Evolutionary conservation across 352 stramenopile genomes (phyloP).

Genomic region (Globisporangium cystogenes): DNA sequence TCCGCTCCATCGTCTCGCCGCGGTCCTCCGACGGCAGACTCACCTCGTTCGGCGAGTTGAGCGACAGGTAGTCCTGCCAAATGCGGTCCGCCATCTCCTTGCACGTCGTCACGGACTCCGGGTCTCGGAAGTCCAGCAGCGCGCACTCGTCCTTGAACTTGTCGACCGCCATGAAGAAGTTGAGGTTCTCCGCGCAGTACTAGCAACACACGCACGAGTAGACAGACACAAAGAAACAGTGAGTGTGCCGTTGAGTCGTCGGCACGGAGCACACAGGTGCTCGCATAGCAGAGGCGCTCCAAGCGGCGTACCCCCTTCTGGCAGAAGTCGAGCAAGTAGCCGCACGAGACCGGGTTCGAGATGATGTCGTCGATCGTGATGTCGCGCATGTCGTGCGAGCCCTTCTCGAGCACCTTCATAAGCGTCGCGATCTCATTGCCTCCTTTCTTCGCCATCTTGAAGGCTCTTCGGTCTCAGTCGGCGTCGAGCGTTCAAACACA

Average conservation of each 20-base stretch:
- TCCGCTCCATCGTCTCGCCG: slow-evolving; percentile 72
- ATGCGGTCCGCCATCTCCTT: slow-evolving; percentile 84
- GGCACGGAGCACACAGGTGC: too few relatives aligned
- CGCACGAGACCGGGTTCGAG: slow-evolving; percentile 79
- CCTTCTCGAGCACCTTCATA: slow-evolving; percentile 63
- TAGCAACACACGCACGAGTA: slow-evolving; percentile 8
- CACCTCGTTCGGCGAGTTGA: slow-evolving; percentile 83
- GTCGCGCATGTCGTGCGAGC: slow-evolving; percentile 63
- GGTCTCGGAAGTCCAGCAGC: slow-evolving; percentile 72
- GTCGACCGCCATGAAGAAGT: slow-evolving; percentile 86
- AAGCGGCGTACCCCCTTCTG: slow-evolving; percentile 67
- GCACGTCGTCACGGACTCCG: slow-evolving; percentile 71
- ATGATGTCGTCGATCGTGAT: slow-evolving; percentile 85
- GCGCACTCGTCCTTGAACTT: slow-evolving; percentile 83
- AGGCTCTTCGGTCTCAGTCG: too few relatives aligned
- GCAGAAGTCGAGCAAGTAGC: slow-evolving; percentile 84
- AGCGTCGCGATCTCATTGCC: slow-evolving; percentile 67
- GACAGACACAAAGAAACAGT: too few relatives aligned
- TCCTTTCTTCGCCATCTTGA: slow-evolving; percentile 55
- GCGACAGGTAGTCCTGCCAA: slow-evolving; percentile 76
- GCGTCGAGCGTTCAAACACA: too few relatives aligned
- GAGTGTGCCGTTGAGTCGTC: too few relatives aligned
- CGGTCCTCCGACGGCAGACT: slow-evolving; percentile 75
- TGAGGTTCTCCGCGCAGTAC: slow-evolving; percentile 83
- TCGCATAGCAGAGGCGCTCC: too few relatives aligned